Base-by-base conservation (phyloP, 2,329 filamentous ascomycete species). In the Trichoderma atroviride region DNA sequence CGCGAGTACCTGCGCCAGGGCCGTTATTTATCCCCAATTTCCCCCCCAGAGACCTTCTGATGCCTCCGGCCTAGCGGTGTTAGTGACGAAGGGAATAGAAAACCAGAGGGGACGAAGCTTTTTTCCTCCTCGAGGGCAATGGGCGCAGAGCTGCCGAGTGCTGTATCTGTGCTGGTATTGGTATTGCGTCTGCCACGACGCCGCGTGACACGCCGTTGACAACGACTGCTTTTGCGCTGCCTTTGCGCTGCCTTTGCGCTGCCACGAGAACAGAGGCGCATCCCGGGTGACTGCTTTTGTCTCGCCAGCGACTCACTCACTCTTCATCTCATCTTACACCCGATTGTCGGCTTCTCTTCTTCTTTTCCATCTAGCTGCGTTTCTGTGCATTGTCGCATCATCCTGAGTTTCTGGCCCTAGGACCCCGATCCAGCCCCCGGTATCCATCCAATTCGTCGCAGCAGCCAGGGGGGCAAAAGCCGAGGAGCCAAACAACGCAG, bases 391-490 rank as follows among this genome's bases (percentile, higher is more conserved):
- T 52, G 64, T 59, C 53, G 55, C 64, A 67, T 67, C 64, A 67
- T 58, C 35, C 64, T 67, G 53, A 14, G 16, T 35, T 59, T 67
- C 40, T 67, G 43, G 64, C 31, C 40, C 64, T 29, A 67, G 64
- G 59, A 40, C 63, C 62, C 64, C 64, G 43, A 67, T 37, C 40
- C 53, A 43, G 55, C 16, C 64, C 64, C 64, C 40, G 55, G 64
- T 67, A 67, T 67, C 64, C 64, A 59, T 67, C 64, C 55, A 67
- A 67, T 67, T 67, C 64, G 55, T 67, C 40, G 40, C 64, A 67
- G 55, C 63, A 66, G 64, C 35, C 64, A 58, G 55, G 64, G 64
- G 64, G 37, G 37, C 27, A 29, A 59, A 67, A 37, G 13, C 27
- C 35, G 29, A 67, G 29, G 29, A 47, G 60, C 31, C 29, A 53